Evolutionary conservation across 208 protist genomes (phyloP).

Genomic region (Trypanosoma grayi): DNA sequence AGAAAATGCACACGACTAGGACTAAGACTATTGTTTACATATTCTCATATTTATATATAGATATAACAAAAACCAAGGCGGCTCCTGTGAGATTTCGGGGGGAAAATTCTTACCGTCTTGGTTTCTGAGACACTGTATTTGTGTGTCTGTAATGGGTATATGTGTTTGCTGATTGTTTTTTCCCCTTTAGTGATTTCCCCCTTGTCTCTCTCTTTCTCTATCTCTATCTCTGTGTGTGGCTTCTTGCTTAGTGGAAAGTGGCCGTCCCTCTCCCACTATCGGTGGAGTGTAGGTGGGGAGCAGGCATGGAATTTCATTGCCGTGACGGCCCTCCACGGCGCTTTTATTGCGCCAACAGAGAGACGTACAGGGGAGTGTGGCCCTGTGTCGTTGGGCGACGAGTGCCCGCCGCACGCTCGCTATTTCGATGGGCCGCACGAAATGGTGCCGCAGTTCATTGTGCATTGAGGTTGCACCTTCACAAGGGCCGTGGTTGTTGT

Average conservation of each 20-base stretch:
- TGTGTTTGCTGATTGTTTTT: background rate
- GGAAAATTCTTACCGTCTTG: too few species aligned
- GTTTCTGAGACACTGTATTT: background rate
- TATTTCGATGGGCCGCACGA: conserved; percentile 67
- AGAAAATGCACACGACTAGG: too few species aligned
- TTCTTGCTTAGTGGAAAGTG: too few species aligned
- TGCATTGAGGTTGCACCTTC: conserved; percentile 45
- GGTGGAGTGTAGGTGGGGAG: too few species aligned
- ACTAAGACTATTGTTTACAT: background rate
- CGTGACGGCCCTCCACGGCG: conserved; percentile 33
- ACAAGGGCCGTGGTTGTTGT: conserved; percentile 27
- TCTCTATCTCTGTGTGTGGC: too few species aligned
- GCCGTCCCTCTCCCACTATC: too few species aligned
- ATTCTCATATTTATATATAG: background rate
- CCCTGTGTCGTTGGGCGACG: conserved; percentile 56
- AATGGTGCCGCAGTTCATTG: conserved; percentile 65
- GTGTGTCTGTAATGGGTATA: too few species aligned
- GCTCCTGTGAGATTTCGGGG: too few species aligned
- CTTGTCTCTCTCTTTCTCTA: conserved; percentile 11
- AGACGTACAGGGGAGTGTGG: conserved; percentile 68
- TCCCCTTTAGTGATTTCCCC: background rate
- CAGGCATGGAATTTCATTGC: conserved; percentile 23
- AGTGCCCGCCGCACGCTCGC: conserved; percentile 54
- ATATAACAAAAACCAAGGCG: background rate
- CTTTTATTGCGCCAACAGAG: conserved; percentile 58